phyloP scores from a whole-genome alignment of 306 rosid species.

The Quercus robur region DNA sequence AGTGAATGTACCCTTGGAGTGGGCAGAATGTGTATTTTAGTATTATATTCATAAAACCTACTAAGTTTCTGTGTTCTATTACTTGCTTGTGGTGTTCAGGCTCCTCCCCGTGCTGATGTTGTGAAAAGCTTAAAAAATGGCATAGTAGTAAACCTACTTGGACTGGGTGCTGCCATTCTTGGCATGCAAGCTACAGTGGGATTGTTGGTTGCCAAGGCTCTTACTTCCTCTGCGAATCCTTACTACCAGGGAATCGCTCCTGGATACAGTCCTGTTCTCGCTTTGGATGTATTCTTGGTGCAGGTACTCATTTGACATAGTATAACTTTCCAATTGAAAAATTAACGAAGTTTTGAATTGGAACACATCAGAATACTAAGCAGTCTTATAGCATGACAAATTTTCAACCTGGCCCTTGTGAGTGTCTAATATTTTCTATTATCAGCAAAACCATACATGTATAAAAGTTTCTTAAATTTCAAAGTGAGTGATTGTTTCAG shows the following conservation, averaged over 20 bases:
- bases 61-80: background rate
- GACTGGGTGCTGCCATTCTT: slow-evolving; percentile 95
- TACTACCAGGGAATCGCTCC: slow-evolving; percentile 82
- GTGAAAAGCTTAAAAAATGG: slow-evolving; percentile 82
- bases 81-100: slow-evolving; percentile 43
- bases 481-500: background rate
- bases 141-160: slow-evolving; percentile 71
- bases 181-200: slow-evolving; percentile 99
- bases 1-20: background rate
- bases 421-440: background rate
- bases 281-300: slow-evolving; percentile 91
- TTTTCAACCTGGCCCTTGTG: background rate
- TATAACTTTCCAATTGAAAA: background rate
- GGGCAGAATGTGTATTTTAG: background rate
- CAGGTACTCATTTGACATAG: slow-evolving; percentile 54
- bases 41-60: background rate
- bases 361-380: background rate
- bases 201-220: slow-evolving; percentile 90
- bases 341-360: background rate
- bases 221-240: slow-evolving; percentile 84
- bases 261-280: slow-evolving; percentile 89
- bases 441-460: no score
- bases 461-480: no score
- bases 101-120: slow-evolving; percentile 98
- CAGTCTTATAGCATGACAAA: background rate